Conservation (phyloP, 768 basidiomycete genomes). For the Steccherinum ochraceum region DNA sequence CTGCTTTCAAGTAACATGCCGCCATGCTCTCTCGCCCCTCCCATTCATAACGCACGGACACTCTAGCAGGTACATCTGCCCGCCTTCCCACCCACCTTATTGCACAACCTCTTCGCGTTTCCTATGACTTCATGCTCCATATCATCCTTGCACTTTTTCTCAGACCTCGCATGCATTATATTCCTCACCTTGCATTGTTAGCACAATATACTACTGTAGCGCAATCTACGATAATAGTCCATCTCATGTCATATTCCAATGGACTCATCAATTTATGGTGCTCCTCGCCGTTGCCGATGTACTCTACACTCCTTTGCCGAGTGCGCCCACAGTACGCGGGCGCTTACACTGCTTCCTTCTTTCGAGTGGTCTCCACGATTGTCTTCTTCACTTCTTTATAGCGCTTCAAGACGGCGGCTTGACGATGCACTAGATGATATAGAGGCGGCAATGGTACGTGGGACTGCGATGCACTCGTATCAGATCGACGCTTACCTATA, state of each 20-base stretch:
- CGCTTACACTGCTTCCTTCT: no score
- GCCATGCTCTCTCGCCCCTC: neutral
- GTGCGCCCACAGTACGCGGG: no score
- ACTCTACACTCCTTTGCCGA: no score
- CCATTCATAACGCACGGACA: neutral
- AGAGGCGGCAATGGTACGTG: no score
- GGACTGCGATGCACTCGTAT: no score
- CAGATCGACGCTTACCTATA: no score
- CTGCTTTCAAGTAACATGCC: constrained; percentile 32
- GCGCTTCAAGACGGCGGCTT: no score
- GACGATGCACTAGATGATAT: no score
- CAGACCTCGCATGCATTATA: constrained; percentile 9
- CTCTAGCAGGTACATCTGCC: no score
- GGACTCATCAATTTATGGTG: neutral
- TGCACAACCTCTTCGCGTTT: neutral
- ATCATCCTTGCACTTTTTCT: constrained; percentile 15
- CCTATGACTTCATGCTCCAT: constrained; percentile 15
- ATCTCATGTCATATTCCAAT: constrained; percentile 3
- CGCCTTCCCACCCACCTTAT: neutral
- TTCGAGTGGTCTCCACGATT: no score
- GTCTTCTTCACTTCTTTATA: no score
- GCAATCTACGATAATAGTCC: neutral
- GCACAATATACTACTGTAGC: neutral
- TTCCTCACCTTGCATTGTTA: constrained; percentile 14
- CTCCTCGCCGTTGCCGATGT: no score